Base-by-base conservation (phyloP, 2,329 filamentous ascomycete species). In the Trichoderma koningiopsis region DNA sequence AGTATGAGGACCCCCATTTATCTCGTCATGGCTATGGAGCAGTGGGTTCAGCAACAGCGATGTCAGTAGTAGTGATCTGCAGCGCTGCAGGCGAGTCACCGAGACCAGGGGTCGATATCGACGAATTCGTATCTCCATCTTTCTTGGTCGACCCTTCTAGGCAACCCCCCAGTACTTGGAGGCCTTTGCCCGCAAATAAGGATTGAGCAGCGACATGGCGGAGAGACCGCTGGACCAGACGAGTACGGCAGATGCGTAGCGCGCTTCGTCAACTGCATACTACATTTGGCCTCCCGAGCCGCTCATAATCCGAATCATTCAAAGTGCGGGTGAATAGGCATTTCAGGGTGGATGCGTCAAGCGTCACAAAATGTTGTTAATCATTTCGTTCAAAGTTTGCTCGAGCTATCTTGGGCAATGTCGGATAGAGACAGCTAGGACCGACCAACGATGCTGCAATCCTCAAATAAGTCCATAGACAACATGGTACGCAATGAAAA, bases 171-270 rank as follows among this genome's bases (percentile, higher is more conserved):
- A 57, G 40, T 55, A 47, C 55, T 16, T 55, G 24, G 47, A 43
- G 24, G 43, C 57, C 10, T 52, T 62, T 62, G 52, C 37, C 63
- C 53, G 24, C 68, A 57, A 70, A 70, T 70, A 57, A 68, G 53
- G 37, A 43, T 33, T 24, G 22, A 14, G 49, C 57, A 52, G 68
- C 68, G 68, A 70, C 68, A 70, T 70, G 56, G 27, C 56, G 40
- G 55, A 31, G 16, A 49, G 37, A 27, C 16, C 62, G 63, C 47
- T 31, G 43, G 52, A n/a, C 56, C 64, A 63, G 7, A 43, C 19
- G 40, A 43, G 40, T 27, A 47, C 60, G 24, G 49, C 61, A 55
- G 27, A 29, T 22, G 24, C 43, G 11, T 22, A 33, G 37, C 13
- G 19, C 40, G n/a, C 40, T 14, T 8, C 31, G 19, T 33, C 35